Evolutionary conservation across 2,329 filamentous ascomycete species (phyloP).

Genomic region (Aspergillus sp.): DNA sequence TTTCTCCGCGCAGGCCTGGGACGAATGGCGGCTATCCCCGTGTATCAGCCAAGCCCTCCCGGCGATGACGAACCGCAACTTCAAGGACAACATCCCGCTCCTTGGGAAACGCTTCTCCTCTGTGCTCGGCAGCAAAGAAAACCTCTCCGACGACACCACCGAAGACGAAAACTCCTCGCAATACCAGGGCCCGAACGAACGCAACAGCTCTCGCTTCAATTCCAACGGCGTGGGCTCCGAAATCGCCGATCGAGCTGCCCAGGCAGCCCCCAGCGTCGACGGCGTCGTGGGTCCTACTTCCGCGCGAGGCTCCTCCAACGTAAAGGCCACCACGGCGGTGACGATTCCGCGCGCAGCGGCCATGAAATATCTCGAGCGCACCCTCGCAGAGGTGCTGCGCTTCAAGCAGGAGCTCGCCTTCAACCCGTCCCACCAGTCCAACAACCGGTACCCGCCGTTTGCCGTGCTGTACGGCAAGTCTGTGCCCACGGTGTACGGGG

Average conservation of each 20-base stretch:
- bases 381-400: slow-evolving; percentile 64
- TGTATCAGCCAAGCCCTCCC: slow-evolving; percentile 69
- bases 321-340: slow-evolving; percentile 26
- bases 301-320: slow-evolving; percentile 20
- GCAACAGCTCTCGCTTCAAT: slow-evolving; percentile 4
- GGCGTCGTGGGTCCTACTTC: slow-evolving; percentile 24
- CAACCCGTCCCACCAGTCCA: slow-evolving; percentile 53
- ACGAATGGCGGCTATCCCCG: slow-evolving; percentile 72
- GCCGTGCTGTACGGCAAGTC: slow-evolving; percentile 83
- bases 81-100: slow-evolving; percentile 38
- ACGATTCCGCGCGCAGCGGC: slow-evolving; percentile 56
- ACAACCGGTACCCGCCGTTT: slow-evolving; percentile 78
- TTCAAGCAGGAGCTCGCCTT: slow-evolving; percentile 77
- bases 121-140: slow-evolving; percentile 22
- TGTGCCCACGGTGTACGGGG: slow-evolving; percentile 80
- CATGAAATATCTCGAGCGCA: slow-evolving; percentile 69
- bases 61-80: slow-evolving; percentile 41
- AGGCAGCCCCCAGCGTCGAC: slow-evolving; percentile 30
- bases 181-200: not conserved
- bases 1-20: slow-evolving; percentile 76
- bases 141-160: slow-evolving; percentile 13
- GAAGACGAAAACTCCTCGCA: slow-evolving; percentile 12
- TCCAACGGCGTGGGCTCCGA: slow-evolving; percentile 2
- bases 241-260: slow-evolving; percentile 13
- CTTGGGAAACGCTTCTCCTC: slow-evolving; percentile 38